Conservation (phyloP, 2,329 filamentous ascomycete genomes). For the Ceratocystis huliohia region DNA sequence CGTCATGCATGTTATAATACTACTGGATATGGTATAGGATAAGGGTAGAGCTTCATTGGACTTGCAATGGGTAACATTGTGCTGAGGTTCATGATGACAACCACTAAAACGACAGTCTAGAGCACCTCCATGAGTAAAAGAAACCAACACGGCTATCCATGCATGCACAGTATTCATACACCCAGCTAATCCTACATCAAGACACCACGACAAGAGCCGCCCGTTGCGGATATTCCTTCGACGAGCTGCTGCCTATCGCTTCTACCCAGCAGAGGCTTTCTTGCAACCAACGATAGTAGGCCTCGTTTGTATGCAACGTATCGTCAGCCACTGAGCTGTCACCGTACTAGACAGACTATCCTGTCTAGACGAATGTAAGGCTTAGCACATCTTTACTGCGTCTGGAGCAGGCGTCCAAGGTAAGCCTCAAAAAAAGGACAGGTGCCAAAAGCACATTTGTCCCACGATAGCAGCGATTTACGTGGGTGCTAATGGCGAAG, state of each 20-base stretch:
- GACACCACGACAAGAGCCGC: background rate
- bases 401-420: background rate
- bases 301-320: constrained; percentile 3
- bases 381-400: constrained; percentile 7
- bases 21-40: constrained; percentile 1
- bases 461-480: background rate
- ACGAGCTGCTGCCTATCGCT: background rate
- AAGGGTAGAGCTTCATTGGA: background rate
- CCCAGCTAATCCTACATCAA: background rate
- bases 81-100: background rate
- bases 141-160: background rate
- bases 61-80: background rate
- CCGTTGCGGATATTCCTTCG: background rate
- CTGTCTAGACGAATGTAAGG: background rate
- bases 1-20: background rate
- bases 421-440: background rate
- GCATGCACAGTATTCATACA: background rate
- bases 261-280: background rate
- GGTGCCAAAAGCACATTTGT: background rate
- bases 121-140: background rate
- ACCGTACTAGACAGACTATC: background rate
- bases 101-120: background rate
- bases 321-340: constrained; percentile 3
- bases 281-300: background rate
- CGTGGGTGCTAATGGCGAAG: background rate